phyloP scores from a whole-genome alignment of 352 stramenopile species.

The Blastocystis sp. region DNA sequence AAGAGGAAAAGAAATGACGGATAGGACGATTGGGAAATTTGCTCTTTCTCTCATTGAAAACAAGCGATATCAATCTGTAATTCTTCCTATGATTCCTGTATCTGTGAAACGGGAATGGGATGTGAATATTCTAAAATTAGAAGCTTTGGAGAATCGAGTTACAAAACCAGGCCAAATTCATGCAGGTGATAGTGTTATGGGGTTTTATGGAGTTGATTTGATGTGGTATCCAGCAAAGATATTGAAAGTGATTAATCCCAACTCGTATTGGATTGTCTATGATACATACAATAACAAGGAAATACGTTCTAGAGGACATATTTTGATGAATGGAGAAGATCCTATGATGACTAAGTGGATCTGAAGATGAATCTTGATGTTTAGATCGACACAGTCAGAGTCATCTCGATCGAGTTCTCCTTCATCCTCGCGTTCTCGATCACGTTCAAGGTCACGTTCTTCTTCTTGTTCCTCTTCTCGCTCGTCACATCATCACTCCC shows the following conservation, averaged over 20 bases:
- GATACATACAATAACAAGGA: constrained; percentile 42
- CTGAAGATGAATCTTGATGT: neutral
- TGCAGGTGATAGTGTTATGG: constrained; percentile 49
- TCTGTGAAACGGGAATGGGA: constrained; percentile 46
- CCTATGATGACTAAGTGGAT: neutral
- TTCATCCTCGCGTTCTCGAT: neutral
- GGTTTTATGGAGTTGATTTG: constrained; percentile 46
- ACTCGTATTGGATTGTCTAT: constrained; percentile 16
- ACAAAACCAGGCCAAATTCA: constrained; percentile 3
- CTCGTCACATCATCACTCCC: neutral
- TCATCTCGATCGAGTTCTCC: no score
- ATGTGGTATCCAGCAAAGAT: constrained; percentile 43
- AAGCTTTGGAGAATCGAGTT: constrained; percentile 15
- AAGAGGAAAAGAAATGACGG: neutral
- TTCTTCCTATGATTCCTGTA: constrained; percentile 34
- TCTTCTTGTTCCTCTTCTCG: neutral
- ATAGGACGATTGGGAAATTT: constrained; percentile 36
- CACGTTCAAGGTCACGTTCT: neutral
- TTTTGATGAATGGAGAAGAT: constrained; percentile 27
- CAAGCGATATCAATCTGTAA: constrained; percentile 54
- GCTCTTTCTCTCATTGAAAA: constrained; percentile 19
- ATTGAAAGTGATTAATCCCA: neutral
- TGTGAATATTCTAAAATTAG: constrained; percentile 36
- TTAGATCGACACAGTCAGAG: neutral
- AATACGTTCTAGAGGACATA: constrained; percentile 6